Evolutionary conservation across 495 filamentous ascomycete species (phyloP), one percentile per base, ranked within the genome.

Genomic region (Lasiosphaeria ovina): DNA sequence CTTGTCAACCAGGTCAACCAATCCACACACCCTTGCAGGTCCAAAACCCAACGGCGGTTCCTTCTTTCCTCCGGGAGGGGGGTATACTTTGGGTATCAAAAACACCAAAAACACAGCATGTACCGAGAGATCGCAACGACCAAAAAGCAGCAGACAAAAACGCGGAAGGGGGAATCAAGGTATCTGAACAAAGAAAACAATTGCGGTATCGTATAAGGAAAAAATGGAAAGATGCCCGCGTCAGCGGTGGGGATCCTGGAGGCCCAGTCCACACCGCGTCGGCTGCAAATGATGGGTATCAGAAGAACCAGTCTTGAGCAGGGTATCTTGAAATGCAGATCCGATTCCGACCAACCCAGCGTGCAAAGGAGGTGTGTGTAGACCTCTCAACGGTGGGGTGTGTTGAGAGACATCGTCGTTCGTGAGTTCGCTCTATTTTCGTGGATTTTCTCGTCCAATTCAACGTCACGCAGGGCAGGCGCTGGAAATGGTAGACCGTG

Each of bases 321-420:
- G 77, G 78, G 78, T 80, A 78, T 80, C 77, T 79, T 74, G 74
- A 81, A 80, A 81, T 80, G 78, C 78, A 81, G 75, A 80, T 75
- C 78, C 76, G 76, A 69, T 72, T 74, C 75, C 76, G 74, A 73
- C 74, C 75, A 74, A 74, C 73, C 68, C 76, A 72, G 66, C 63
- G 69, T 66, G 64, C 65, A 57, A 63, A 70, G 66, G 67, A 65
- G 69, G 65, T 68, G 63, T 63, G 69, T 57, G 64, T 57, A 45
- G 58, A 24, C 60, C 63, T 64, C 59, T 60, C 58, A 62, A 55
- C 38, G 54, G 59, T 57, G 60, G 12, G 55, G 62, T 58, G 60
- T 51, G 47, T 55, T 64, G 62, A 56, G 54, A 57, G 51, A 40
- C 49, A 36, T 56, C 16, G 31, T 54, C 48, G 57, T 64, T 59